Base-by-base conservation (phyloP, 345 rosid genomes). In the Capsella bursapastoris region DNA sequence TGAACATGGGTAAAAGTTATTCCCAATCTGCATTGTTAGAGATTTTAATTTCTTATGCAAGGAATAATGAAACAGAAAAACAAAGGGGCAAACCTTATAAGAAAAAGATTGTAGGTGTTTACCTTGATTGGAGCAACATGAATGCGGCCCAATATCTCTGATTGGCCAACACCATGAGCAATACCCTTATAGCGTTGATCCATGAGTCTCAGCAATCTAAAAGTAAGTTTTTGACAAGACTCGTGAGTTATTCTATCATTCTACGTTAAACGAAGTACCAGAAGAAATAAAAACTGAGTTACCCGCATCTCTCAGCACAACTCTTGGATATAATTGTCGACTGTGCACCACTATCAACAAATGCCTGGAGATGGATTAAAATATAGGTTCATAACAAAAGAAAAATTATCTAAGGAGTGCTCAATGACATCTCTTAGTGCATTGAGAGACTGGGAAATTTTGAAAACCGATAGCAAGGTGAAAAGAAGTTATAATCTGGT, bases 51-150 rank as follows among this genome's bases (percentile, higher is more conserved):
- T 63, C 22, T 56, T 29, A 25, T 8, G 34, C 64, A 31, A 51
- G 11, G 15, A 64, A 13, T 13, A 8, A 41, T 71, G 29, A 40
- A 70, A 40, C 57, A 44, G 22, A 25, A 11, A 61, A 67, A 47
- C 43, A 28, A 61, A 35, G 65, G 65, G 57, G 49, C 7, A 57
- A 18, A 31, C 52, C 41, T 40, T 14, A n/a, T 5, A 7, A 34
- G 62, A 13, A 58, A 14, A 41, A 4, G 1, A 7, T 13, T 32
- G 38, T 51, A 0, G 9, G 43, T 57, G 25, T 27, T 12, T 76
- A 90, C 99, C 96, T 95, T 95, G 78, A 95, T 92, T 57, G 98
- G 88, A 75, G 98, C 99, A 4, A 95, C 99, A 65, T 95, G 99
- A 81, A 95, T 92, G 27, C 98, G 88, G 52, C 98, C 98, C 76